Evolutionary conservation across 2,329 filamentous ascomycete species (phyloP).

Genomic region (Apiospora hydei): DNA sequence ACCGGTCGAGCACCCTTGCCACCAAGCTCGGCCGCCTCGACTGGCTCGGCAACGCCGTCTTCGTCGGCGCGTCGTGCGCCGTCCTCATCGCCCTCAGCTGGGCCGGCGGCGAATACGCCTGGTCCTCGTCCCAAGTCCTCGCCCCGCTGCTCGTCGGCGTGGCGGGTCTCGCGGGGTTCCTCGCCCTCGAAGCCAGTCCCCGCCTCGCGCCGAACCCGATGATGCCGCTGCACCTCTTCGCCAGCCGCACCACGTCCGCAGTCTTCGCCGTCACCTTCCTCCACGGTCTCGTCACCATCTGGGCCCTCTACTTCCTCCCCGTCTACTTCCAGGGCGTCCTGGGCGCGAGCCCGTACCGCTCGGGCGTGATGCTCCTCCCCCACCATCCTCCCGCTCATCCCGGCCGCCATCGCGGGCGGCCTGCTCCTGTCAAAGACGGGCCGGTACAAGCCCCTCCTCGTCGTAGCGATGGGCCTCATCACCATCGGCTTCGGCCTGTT

Average conservation of each 20-base stretch:
- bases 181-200: conserved; percentile 24
- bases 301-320: conserved; percentile 50
- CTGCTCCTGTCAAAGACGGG: conserved; percentile 39
- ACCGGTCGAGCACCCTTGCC: not conserved
- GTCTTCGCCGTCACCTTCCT: conserved; percentile 45
- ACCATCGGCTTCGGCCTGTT: conserved; percentile 47
- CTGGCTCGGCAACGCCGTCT: conserved; percentile 2
- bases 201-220: conserved; percentile 35
- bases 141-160: not conserved
- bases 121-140: not conserved
- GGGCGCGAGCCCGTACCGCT: conserved; percentile 37
- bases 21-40: conserved; percentile 22
- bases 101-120: not conserved
- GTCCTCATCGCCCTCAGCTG: conserved; percentile 1
- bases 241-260: conserved; percentile 45
- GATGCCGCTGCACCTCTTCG: conserved; percentile 52
- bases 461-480: conserved; percentile 38
- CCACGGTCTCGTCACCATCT: conserved; percentile 44
- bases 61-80: not conserved
- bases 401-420: conserved; percentile 32
- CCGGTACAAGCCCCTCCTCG: conserved; percentile 37
- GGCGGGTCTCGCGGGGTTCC: conserved; percentile 36
- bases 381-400: conserved; percentile 30
- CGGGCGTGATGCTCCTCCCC: conserved; percentile 41
- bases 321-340: conserved; percentile 54